These are phyloP conservation scores for Pseudopithomyces maydicus DNA, from an alignment of 2,329 filamentous ascomycete species.

Conservation along the genomic window DNA sequence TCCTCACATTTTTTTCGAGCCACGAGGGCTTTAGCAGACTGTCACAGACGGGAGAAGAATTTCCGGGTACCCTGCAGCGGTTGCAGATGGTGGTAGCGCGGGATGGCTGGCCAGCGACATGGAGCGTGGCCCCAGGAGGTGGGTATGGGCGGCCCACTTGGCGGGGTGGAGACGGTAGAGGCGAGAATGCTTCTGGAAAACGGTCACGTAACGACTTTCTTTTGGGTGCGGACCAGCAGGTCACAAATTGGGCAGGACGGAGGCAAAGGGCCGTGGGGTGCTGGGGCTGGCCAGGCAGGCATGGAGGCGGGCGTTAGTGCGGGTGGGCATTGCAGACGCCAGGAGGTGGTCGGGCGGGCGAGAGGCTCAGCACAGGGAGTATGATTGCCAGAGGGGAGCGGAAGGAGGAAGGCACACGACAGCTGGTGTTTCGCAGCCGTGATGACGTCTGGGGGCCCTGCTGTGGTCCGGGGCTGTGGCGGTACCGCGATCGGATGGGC, in stretches of 20 bases:
- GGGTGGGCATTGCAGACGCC: too few species aligned
- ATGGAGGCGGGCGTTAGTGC: too few species aligned
- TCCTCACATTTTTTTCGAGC: not conserved
- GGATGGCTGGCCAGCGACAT: not conserved
- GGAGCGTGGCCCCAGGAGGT: not conserved
- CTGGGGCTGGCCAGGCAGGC: too few species aligned
- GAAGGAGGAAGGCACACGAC: too few species aligned
- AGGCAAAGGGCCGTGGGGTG: not conserved
- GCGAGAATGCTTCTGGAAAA: slow-evolving; percentile 8
- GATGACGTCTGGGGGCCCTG: not conserved
- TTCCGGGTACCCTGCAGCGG: slow-evolving; percentile 15
- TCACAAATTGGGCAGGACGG: slow-evolving; percentile 3
- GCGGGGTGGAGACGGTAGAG: not conserved
- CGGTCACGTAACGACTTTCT: slow-evolving; percentile 6
- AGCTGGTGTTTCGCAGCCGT: too few species aligned
- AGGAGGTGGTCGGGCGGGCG: too few species aligned
- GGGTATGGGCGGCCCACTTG: not conserved
- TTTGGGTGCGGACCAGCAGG: not conserved
- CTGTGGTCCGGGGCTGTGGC: not conserved
- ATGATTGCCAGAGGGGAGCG: not conserved
- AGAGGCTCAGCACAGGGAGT: too few species aligned
- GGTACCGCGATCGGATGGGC: not conserved
- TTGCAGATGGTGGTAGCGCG: slow-evolving; percentile 4
- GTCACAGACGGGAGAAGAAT: not conserved
- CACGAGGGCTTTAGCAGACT: not conserved